Conservation (phyloP, 345 rosid genomes). For the Syzygium grande region DNA sequence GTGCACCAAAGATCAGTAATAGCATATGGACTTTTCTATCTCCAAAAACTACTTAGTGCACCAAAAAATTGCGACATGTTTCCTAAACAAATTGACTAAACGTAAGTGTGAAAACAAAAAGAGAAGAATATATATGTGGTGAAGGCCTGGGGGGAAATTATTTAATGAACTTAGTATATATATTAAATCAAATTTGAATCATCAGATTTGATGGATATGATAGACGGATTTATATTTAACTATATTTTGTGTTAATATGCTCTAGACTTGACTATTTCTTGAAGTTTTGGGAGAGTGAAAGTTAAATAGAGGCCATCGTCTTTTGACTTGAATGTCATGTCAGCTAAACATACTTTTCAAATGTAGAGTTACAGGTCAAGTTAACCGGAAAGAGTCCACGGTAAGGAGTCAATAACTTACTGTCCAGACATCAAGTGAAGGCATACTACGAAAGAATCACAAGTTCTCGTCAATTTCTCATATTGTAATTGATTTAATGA, state of each 20-base stretch:
- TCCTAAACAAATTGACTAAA: not conserved
- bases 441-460: too few relatives aligned
- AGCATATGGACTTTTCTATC: not conserved
- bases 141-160: not conserved
- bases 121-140: not conserved
- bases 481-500: too few relatives aligned
- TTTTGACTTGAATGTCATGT: not conserved
- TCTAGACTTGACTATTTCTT: too few relatives aligned
- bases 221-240: too few relatives aligned
- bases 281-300: not conserved
- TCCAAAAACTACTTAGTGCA: not conserved
- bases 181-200: not conserved
- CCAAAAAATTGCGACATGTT: not conserved
- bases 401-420: not conserved
- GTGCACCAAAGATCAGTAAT: not conserved
- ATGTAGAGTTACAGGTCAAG: not conserved
- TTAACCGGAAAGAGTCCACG: not conserved
- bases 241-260: not conserved
- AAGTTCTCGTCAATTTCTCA: too few relatives aligned
- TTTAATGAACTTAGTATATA: not conserved
- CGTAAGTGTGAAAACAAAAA: not conserved
- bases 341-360: not conserved
- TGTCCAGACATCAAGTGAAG: not conserved
- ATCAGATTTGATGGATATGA: too few relatives aligned
- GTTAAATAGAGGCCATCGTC: not conserved